Evolutionary conservation across 1,139 yeast species (phyloP), one percentile per base, ranked within the genome.

Genomic region (Kurtzmaniella quercitrusa): DNA sequence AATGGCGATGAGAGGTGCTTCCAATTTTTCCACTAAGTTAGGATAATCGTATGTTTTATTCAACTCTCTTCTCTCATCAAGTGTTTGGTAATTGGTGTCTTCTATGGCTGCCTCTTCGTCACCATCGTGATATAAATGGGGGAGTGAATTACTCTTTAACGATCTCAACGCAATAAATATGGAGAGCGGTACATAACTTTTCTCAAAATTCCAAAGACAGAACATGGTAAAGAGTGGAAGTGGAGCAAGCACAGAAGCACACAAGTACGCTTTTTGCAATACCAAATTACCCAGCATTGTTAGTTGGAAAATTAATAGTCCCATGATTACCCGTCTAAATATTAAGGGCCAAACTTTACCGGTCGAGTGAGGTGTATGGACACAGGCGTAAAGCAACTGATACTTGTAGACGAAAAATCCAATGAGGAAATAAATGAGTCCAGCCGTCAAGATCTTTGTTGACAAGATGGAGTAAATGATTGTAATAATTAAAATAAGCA

Each of bases 261-360:
- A 68, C 9, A 80, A 65, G 65, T 83, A 89, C 0, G 95, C 95
- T 47, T 84, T 82, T 52, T 88, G 80, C 14, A 85, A 74, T 1
- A 87, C 93, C 46, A 91, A 68, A 1, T 95, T 84, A 2, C 97
- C 98, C 2, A 91, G 89, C 88, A 89, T 88, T 14, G 96, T 88
- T 45, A 91, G 63, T 56, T 93, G 98, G 58, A 93, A 74, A 40
- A 82, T 71, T 11, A 80, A 61, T 22, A 81, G 62, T 0, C 87
- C 87, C 34, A 82, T 52, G 41, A 79, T 71, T 3, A 80, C 73
- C 40, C 87, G 61, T 48, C 82, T 66, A 47, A 81, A 79, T 2
- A 81, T 74, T 57, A 82, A 70, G 1, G 86, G 85, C 87, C 87
- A 82, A 5, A 80, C 80, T 50, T 79, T 80, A 1, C 87, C 88